These are phyloP conservation scores for Capillidium rhysosporum DNA, from an alignment of 371 early-diverging fungal genomes.

Conservation along the genomic window DNA sequence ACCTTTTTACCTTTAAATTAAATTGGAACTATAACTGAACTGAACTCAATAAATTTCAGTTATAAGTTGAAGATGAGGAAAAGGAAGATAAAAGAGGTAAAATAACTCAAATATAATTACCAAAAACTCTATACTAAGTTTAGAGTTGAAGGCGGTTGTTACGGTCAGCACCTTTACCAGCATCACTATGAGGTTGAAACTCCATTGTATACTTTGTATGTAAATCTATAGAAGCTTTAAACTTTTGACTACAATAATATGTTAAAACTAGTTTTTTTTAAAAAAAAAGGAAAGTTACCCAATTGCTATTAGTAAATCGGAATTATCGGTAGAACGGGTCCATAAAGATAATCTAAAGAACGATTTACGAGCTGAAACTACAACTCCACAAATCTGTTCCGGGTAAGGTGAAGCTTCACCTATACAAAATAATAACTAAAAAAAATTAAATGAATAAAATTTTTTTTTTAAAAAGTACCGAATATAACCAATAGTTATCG, in stretches of 20 bases:
- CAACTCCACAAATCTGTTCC: constrained; percentile 77
- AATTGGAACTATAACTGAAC: too few relatives aligned
- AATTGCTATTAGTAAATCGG: constrained; percentile 31
- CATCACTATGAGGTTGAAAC: constrained; percentile 17
- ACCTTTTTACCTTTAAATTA: too few relatives aligned
- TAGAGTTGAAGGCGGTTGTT: not conserved
- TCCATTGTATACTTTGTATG: constrained; percentile 12
- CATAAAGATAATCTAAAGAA: constrained; percentile 76
- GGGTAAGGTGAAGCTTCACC: constrained; percentile 66
- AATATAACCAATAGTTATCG: constrained; percentile 68
- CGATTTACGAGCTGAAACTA: constrained; percentile 63
- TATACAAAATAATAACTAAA: constrained; percentile 65
- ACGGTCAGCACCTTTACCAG: constrained; percentile 10
- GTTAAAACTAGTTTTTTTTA: not conserved
- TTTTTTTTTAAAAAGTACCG: constrained; percentile 21
- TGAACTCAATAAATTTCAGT: too few relatives aligned
- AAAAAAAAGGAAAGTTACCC: constrained; percentile 24
- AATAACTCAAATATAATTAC: too few relatives aligned
- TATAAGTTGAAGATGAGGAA: too few relatives aligned
- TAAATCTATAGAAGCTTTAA: constrained; percentile 24
- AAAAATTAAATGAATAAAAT: not conserved
- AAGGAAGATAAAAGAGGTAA: too few relatives aligned
- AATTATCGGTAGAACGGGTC: constrained; percentile 60
- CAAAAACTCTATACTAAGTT: too few relatives aligned
- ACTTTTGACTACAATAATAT: constrained; percentile 18